Conservation (phyloP, 371 early-diverging fungal genomes). For the Coemansia sp. region DNA sequence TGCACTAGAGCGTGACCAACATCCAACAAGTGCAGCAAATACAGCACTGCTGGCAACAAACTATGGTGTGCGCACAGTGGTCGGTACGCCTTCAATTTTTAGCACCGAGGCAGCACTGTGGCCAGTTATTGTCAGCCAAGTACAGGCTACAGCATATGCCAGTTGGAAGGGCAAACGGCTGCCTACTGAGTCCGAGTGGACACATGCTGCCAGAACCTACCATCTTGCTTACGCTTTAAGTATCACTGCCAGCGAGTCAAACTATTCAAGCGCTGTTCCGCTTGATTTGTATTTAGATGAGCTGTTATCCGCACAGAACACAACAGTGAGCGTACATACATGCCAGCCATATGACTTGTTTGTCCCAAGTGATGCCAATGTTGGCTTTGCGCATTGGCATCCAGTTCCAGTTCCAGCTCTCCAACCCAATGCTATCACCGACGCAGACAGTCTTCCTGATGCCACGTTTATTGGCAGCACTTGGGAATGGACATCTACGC, state of each 20-base stretch:
- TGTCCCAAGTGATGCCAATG: conserved; percentile 52
- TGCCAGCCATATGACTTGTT: conserved; percentile 44
- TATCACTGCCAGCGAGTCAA: not conserved
- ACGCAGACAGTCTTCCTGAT: conserved; percentile 3
- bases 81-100: conserved; percentile 52
- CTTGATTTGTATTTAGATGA: conserved; percentile 11
- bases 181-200: conserved; percentile 67
- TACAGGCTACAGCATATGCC: conserved; percentile 71
- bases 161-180: conserved; percentile 57
- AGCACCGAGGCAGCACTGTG: conserved; percentile 58
- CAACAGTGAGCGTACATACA: conserved; percentile 19
- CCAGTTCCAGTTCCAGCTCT: conserved; percentile 51
- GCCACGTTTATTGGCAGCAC: conserved; percentile 63
- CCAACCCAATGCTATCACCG: not conserved
- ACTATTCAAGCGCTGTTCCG: not conserved
- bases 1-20: not conserved
- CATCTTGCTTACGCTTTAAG: conserved; percentile 26
- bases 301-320: conserved; percentile 39
- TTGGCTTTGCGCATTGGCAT: conserved; percentile 65
- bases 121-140: conserved; percentile 74
- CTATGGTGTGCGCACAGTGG: conserved; percentile 61
- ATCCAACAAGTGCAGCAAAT: not conserved
- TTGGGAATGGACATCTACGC: conserved; percentile 84
- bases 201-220: conserved; percentile 42
- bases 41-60: conserved; percentile 8